Evolutionary conservation across 345 rosid species (phyloP).

Genomic region (Arabidopsis suecica): DNA sequence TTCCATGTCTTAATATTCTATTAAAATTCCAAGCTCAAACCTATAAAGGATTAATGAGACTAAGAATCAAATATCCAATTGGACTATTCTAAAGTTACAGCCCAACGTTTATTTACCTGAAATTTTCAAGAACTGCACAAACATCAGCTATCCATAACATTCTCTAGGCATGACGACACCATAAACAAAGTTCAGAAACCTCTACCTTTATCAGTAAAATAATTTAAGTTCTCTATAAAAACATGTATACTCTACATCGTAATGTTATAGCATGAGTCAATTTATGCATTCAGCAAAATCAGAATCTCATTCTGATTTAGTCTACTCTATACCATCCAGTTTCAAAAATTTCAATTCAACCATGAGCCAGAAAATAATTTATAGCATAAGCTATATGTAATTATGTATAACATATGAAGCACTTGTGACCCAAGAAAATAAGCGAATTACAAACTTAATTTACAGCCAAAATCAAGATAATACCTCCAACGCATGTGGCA

Average conservation of each 20-base stretch:
- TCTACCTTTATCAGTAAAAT: slow-evolving; percentile 25
- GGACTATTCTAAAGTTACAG: slow-evolving; percentile 1
- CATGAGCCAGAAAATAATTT: slow-evolving; percentile 18
- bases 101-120: slow-evolving; percentile 4
- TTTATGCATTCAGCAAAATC: slow-evolving; percentile 12
- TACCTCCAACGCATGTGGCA: slow-evolving; percentile 81
- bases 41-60: slow-evolving; percentile 12
- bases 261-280: slow-evolving; percentile 12
- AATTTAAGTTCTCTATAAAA: background rate
- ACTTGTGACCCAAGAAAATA: slow-evolving; percentile 9
- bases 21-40: background rate
- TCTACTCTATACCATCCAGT: slow-evolving; percentile 26
- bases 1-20: background rate
- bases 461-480: slow-evolving; percentile 22
- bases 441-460: slow-evolving; percentile 19
- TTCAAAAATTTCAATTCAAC: slow-evolving; percentile 9
- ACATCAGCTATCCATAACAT: slow-evolving; percentile 33
- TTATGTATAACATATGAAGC: slow-evolving; percentile 16
- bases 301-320: slow-evolving; percentile 23
- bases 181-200: slow-evolving; percentile 15
- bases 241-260: slow-evolving; percentile 18
- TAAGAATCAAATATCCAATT: slow-evolving; percentile 4
- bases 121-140: slow-evolving; percentile 30
- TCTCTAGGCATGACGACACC: slow-evolving; percentile 29
- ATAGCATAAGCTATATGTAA: slow-evolving; percentile 1